Percentiles rank a stretch among this genome's conserved stretches.
Evolutionary conservation across 2,329 filamentous ascomycete species (phyloP).

Genomic region (Fusarium cyanostomum): DNA sequence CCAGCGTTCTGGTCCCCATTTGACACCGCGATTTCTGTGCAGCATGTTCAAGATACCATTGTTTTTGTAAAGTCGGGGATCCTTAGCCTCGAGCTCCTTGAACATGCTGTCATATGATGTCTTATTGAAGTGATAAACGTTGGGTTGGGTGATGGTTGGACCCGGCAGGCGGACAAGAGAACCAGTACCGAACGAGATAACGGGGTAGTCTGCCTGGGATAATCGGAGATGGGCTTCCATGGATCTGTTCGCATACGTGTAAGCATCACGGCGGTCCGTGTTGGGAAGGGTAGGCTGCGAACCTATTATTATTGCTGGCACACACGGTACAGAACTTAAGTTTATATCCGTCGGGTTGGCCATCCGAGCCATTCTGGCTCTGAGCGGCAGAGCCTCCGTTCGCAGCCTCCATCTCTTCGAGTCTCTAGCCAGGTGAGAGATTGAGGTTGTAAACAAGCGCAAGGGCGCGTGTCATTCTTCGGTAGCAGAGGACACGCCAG

Average conservation of each 20-base stretch:
- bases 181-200: constrained; percentile 97
- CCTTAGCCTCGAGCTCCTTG: constrained; percentile 86
- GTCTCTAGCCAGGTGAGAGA: constrained; percentile 32
- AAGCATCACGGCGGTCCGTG: background rate
- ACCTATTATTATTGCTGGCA: constrained; percentile 97
- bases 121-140: constrained; percentile 98
- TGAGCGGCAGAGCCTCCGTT: constrained; percentile 52
- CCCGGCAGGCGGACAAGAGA: constrained; percentile 93
- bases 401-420: constrained; percentile 52
- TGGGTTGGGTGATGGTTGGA: constrained; percentile 89
- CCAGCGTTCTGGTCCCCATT: constrained; percentile 96
- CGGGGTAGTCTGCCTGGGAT: constrained; percentile 86
- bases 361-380: constrained; percentile 56
- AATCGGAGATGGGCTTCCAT: constrained; percentile 99
- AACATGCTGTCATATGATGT: constrained; percentile 97
- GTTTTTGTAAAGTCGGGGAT: constrained; percentile 84
- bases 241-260: constrained; percentile 40
- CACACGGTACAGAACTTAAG: constrained; percentile 99
- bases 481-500: background rate
- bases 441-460: constrained; percentile 18
- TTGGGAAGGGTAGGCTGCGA: constrained; percentile 44
- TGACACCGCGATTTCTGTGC: constrained; percentile 87
- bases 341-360: constrained; percentile 75
- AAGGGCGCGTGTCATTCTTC: constrained; percentile 38
- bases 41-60: constrained; percentile 98